phyloP scores from a whole-genome alignment of 352 stramenopile species.

The Phytophthora capsici region DNA sequence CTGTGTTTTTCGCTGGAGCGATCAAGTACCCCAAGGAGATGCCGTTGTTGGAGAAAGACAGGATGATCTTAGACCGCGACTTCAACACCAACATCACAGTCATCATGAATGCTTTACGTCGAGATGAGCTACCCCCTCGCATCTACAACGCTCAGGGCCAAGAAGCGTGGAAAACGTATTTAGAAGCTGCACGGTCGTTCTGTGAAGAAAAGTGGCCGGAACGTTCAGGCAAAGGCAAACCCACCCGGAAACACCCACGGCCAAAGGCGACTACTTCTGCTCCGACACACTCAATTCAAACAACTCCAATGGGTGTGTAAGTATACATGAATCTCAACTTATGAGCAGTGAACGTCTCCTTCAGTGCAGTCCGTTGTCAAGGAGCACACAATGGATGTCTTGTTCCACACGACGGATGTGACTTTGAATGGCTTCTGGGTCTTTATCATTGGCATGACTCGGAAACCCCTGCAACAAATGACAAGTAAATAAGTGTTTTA shows the following conservation, averaged over 20 bases:
- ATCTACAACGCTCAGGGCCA: slow-evolving; percentile 37
- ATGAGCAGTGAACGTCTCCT: not conserved
- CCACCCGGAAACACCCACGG: slow-evolving; percentile 35
- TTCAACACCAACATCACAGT: slow-evolving; percentile 37
- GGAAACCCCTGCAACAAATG: slow-evolving; percentile 43
- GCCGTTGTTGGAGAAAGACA: slow-evolving; percentile 26
- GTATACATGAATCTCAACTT: not conserved
- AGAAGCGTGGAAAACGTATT: slow-evolving; percentile 48
- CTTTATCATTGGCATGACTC: slow-evolving; percentile 39
- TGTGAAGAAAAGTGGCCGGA: slow-evolving; percentile 78
- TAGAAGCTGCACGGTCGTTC: slow-evolving; percentile 47
- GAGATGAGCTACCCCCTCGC: slow-evolving; percentile 37
- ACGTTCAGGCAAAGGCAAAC: slow-evolving; percentile 54
- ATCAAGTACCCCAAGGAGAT: slow-evolving; percentile 33
- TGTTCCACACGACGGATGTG: slow-evolving; percentile 44
- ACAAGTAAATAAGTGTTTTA: not conserved
- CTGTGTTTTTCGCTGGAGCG: slow-evolving; percentile 42
- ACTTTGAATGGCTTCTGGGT: slow-evolving; percentile 42
- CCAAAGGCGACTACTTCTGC: slow-evolving; percentile 23
- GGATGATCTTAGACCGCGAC: slow-evolving; percentile 22
- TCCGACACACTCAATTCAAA: not conserved
- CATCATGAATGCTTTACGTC: slow-evolving; percentile 40
- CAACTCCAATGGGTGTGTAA: not conserved
- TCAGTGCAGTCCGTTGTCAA: slow-evolving; percentile 37
- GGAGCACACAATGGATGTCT: slow-evolving; percentile 57